A percentile compares a stretch with the other conserved stretches of the same genome.
Evolutionary conservation across 345 rosid species (phyloP).

Genomic region (Pistacia integerrima): DNA sequence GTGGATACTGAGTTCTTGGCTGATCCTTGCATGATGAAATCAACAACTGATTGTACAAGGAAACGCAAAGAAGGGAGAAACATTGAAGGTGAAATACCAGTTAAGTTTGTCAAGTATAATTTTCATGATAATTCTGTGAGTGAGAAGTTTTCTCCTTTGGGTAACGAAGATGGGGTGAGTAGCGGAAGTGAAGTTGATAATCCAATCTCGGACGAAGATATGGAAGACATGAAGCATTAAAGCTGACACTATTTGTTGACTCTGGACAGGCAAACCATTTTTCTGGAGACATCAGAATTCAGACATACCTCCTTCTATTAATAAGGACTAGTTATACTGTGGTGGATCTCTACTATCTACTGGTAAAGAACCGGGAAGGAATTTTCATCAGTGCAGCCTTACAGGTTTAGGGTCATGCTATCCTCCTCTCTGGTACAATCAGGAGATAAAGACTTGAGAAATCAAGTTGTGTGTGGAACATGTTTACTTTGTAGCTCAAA

Average conservation of each 20-base stretch:
- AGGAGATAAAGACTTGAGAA: neutral
- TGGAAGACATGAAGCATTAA: constrained; percentile 39
- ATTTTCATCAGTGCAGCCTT: neutral
- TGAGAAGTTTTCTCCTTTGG: constrained; percentile 23
- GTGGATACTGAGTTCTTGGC: constrained; percentile 11
- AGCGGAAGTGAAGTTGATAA: constrained; percentile 51
- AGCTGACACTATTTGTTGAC: neutral
- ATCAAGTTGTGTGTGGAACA: neutral
- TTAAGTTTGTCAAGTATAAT: constrained; percentile 51
- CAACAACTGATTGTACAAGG: constrained; percentile 41
- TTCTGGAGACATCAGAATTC: neutral
- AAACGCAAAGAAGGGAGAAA: constrained; percentile 66
- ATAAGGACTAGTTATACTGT: neutral
- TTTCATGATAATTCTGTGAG: constrained; percentile 24
- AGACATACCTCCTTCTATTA: neutral
- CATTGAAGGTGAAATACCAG: constrained; percentile 42
- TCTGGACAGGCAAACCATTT: neutral
- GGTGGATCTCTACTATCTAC: neutral
- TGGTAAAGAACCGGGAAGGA: neutral
- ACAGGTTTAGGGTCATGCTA: neutral
- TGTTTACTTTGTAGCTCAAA: neutral
- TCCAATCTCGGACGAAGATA: constrained; percentile 29
- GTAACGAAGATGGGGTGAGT: constrained; percentile 33
- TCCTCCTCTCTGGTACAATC: neutral
- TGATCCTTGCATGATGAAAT: constrained; percentile 25